Evolutionary conservation across 306 rosid species (phyloP), one percentile per base, ranked within the genome.

Genomic region (Cicer yamashitae): DNA sequence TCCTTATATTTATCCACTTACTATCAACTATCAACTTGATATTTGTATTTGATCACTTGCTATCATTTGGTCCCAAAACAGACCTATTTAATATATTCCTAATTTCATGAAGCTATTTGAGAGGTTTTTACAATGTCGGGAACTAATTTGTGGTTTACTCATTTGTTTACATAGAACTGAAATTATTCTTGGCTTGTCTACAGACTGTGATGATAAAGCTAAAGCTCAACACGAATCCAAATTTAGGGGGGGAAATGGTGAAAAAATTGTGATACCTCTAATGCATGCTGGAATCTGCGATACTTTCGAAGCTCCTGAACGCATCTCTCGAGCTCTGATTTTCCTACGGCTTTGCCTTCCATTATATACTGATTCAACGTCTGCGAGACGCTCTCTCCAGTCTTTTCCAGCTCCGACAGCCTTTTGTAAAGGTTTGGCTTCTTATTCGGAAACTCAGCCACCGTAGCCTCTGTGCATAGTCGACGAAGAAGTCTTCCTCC

Each of bases 301-400:
- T 86, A 88, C 84, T 82, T 85, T 66, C 96, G 89, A 62, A 92
- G 97, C 88, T 81, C 83, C 77, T 61, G 77, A 58, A 86, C 65
- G 84, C 88, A 87, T 2, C 40, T 17, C 6, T 48, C 82, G 34
- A 92, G 96, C 34, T 86, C 86, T 1, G 1, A 0, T 76, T 87
- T 94, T 67, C 60, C 52, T 17, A 90, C 41, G 84, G 74, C 70
- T 60, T 79, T 82, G 10, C 96, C 96, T 71, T 89, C 87, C 84
- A 78, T 74, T 39, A 92, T 51, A 73, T 86, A 88, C 83, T 83
- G 77, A 68, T 88, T 85, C 64, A 94, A 51, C 44, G 89, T 89
- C 77, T 76, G 76, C 30, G 71, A 65, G 67, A 89, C 91, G 86
- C 84, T 90, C 38, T 83, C 85, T 58, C 93, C 91, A 17, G 82